These are phyloP conservation scores for Fusarium euwallaceae DNA, from an alignment of 2,329 filamentous ascomycete genomes.

Conservation along the genomic window DNA sequence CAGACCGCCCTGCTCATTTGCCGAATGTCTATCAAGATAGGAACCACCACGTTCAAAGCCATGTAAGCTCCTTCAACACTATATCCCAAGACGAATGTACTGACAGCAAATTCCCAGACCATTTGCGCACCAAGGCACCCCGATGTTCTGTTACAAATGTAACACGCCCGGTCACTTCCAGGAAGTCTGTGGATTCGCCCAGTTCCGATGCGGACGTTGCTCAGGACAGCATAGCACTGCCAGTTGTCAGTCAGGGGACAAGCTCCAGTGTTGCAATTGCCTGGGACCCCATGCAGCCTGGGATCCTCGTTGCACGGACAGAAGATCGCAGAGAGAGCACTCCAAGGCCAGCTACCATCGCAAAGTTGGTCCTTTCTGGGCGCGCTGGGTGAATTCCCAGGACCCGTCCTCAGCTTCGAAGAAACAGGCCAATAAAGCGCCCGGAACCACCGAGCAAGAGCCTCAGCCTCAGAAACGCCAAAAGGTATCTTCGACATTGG, in stretches of 20 bases:
- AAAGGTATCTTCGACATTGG: too few species aligned
- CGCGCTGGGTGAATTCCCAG: not conserved
- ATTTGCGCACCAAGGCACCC: not conserved
- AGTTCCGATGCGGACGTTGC: not conserved
- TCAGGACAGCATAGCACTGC: not conserved
- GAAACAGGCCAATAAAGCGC: not conserved
- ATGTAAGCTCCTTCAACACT: not conserved
- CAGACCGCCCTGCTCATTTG: not conserved
- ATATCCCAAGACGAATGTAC: not conserved
- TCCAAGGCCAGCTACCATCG: not conserved
- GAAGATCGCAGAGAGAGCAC: not conserved
- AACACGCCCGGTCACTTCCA: not conserved
- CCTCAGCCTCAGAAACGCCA: not conserved
- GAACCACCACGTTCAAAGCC: not conserved
- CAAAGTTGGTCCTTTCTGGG: not conserved
- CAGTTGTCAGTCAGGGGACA: not conserved
- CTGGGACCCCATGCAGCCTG: not conserved
- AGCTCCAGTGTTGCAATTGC: not conserved
- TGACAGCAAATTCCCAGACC: not conserved
- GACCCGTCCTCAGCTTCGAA: not conserved
- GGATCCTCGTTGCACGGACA: not conserved
- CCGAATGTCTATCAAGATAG: not conserved
- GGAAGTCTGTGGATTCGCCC: not conserved
- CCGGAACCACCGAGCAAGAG: not conserved
- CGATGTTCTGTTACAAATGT: not conserved